Evolutionary conservation across 75 land plant genomes (phyloP), one percentile per base, ranked within the genome.

Genomic region (Pinus tabuliformis): DNA sequence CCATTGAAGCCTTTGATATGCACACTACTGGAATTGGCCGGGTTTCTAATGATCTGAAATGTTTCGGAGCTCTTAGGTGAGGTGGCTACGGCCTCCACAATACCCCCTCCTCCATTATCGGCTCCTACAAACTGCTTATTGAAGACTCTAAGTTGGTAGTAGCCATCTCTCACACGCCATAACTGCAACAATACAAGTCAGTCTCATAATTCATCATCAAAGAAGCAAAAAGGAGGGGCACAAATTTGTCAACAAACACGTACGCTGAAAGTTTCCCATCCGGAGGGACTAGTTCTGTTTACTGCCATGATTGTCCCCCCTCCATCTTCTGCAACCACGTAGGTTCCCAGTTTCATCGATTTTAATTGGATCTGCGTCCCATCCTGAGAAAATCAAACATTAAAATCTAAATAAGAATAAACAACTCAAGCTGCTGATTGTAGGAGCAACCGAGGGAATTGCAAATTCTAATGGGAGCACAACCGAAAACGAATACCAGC

Each of bases 181-280:
- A 87, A 21, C 93, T 88, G 74, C 75, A 70, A 26, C 45, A 42
- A 5, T 42, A 42, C 45, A 42, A 42, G 45, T 42, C 6, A 5
- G 6, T 42, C 3, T 42, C 45, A 5, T 0, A 42, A 42, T 42
- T 42, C 45, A 42, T 42, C 45, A 42, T 42, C 45, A 42, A 6
- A 42, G 5, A 42, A 42, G 6, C 45, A 42, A 42, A 42, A 3
- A 5, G 45, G 2, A 42, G 45, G 45, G 3, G 45, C 45, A 42
- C 6, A 6, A 42, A 42, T 42, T 42, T 42, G 45, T 42, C 45
- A 42, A 5, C 45, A 59, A 59, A n/a, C n/a, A 45, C 73, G 56
- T 70, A 94, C 97, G 83, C 76, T 89, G 86, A 92, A 92, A 56
- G 95, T 94, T 73, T 94, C 95, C 95, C 92, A 92, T 14, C 83